Conservation (phyloP, 2,329 filamentous ascomycete genomes). For the Dryadomyces sulphureus region DNA sequence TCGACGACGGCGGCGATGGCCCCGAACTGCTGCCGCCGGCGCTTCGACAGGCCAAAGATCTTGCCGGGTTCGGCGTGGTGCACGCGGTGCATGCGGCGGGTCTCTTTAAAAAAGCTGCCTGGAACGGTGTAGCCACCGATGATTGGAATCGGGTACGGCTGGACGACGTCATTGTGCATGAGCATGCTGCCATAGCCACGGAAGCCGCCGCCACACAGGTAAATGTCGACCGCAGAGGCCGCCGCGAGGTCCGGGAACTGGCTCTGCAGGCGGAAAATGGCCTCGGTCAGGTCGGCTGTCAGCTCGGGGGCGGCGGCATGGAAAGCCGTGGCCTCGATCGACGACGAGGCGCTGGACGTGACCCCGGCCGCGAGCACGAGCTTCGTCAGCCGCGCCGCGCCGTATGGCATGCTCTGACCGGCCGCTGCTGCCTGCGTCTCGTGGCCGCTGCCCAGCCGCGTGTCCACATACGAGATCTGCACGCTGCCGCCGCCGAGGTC, state of each 20-base stretch:
- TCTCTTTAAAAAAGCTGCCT: constrained; percentile 43
- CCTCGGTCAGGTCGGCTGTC: constrained; percentile 37
- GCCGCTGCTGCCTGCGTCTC: constrained; percentile 36
- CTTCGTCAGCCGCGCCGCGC: constrained; percentile 41
- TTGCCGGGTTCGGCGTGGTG: constrained; percentile 37
- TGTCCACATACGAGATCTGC: constrained; percentile 50
- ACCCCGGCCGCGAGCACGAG: constrained; percentile 19
- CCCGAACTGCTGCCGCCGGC: constrained; percentile 67
- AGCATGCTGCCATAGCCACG: constrained; percentile 82
- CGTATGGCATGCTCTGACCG: constrained; percentile 45
- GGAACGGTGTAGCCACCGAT: constrained; percentile 65
- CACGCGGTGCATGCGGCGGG: constrained; percentile 32
- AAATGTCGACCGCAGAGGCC: constrained; percentile 41
- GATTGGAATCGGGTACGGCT: constrained; percentile 70
- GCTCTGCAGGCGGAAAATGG: constrained; percentile 38
- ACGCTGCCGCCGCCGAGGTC: constrained; percentile 67
- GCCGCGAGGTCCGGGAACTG: constrained; percentile 35
- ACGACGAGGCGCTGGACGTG: background rate
- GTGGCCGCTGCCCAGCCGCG: constrained; percentile 24
- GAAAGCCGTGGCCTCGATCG: background rate
- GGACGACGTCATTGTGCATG: constrained; percentile 59
- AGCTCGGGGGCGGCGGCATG: constrained; percentile 29
- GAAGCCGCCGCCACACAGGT: constrained; percentile 81
- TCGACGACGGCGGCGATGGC: constrained; percentile 72
- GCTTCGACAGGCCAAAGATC: constrained; percentile 65